phyloP scores from a whole-genome alignment of 2,329 filamentous ascomycete genomes.

The Sporothrix pseudoabietina region DNA sequence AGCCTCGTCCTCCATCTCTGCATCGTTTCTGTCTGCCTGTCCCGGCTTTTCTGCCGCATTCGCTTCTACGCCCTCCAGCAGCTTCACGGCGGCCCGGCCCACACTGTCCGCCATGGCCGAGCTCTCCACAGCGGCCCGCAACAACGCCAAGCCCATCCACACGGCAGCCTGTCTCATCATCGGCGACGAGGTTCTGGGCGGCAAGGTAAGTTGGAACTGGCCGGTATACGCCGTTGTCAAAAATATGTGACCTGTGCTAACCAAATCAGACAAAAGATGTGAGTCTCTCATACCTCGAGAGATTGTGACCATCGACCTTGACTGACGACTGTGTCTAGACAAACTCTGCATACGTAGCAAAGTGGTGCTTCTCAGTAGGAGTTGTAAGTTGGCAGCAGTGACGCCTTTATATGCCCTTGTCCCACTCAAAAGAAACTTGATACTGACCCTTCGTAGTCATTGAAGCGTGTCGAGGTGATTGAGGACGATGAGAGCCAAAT shows the following conservation, averaged over 20 bases:
- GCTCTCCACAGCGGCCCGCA: conserved; percentile 28
- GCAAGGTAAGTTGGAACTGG: conserved; percentile 68
- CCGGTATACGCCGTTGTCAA: background rate
- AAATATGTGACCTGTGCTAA: background rate
- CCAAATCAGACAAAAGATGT: conserved; percentile 34
- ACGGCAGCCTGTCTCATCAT: conserved; percentile 94
- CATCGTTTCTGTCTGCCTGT: background rate
- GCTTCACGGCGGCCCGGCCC: conserved; percentile 17
- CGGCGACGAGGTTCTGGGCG: conserved; percentile 93
- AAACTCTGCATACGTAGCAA: conserved; percentile 65
- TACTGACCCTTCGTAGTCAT: background rate
- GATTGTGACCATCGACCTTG: background rate
- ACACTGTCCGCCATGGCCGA: conserved; percentile 29
- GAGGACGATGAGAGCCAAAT: conserved; percentile 91
- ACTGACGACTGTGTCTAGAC: conserved; percentile 47
- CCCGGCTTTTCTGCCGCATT: background rate
- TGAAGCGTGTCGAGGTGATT: conserved; percentile 90
- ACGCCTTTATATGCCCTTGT: background rate
- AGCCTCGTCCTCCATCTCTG: background rate
- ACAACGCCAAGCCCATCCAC: conserved; percentile 61
- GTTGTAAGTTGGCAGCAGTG: conserved; percentile 50
- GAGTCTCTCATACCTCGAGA: background rate
- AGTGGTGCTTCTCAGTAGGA: conserved; percentile 64
- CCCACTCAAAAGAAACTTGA: background rate
- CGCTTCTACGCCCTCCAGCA: background rate